Percentiles rank a stretch among this genome's conserved stretches.
Conservation (phyloP, 192 early-diverging fungal species). For the Funneliformis mosseae region DNA sequence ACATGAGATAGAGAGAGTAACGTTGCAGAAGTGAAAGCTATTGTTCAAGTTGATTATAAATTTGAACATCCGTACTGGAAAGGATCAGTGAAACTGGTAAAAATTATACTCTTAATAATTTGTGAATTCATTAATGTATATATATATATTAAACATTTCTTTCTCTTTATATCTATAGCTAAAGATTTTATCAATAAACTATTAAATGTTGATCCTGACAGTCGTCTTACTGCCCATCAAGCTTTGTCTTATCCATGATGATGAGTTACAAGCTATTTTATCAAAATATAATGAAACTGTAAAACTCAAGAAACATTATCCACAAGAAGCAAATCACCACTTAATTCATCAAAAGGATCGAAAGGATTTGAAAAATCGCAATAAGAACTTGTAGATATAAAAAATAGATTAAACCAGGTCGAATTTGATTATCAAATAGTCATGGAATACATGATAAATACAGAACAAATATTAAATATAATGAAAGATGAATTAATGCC, state of each 20-base stretch:
- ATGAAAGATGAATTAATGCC: slow-evolving; percentile 39
- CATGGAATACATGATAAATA: slow-evolving; percentile 33
- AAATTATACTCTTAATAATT: neutral
- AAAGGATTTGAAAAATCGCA: slow-evolving; percentile 15
- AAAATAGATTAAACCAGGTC: slow-evolving; percentile 43
- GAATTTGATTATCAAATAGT: slow-evolving; percentile 48
- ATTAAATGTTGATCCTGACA: slow-evolving; percentile 57
- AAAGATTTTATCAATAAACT: slow-evolving; percentile 69
- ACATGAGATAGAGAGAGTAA: slow-evolving; percentile 49
- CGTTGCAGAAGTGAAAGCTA: slow-evolving; percentile 57
- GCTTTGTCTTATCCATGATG: slow-evolving; percentile 76
- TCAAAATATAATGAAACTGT: slow-evolving; percentile 24
- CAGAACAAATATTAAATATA: slow-evolving; percentile 38
- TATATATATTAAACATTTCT: neutral
- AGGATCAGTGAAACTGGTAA: slow-evolving; percentile 56
- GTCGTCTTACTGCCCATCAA: slow-evolving; percentile 66
- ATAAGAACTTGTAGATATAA: slow-evolving; percentile 24
- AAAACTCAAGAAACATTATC: neutral
- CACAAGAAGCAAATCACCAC: too few species aligned
- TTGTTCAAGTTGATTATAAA: slow-evolving; percentile 60
- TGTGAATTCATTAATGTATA: neutral
- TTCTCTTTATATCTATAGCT: slow-evolving; percentile 38
- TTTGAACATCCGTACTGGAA: slow-evolving; percentile 72
- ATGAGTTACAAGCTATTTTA: slow-evolving; percentile 24
- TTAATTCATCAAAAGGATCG: neutral